A percentile compares a stretch with the other conserved stretches of the same genome.
These are phyloP conservation scores for Phytophthora citricola DNA, from an alignment of 352 stramenopile species.

Conservation along the genomic window DNA sequence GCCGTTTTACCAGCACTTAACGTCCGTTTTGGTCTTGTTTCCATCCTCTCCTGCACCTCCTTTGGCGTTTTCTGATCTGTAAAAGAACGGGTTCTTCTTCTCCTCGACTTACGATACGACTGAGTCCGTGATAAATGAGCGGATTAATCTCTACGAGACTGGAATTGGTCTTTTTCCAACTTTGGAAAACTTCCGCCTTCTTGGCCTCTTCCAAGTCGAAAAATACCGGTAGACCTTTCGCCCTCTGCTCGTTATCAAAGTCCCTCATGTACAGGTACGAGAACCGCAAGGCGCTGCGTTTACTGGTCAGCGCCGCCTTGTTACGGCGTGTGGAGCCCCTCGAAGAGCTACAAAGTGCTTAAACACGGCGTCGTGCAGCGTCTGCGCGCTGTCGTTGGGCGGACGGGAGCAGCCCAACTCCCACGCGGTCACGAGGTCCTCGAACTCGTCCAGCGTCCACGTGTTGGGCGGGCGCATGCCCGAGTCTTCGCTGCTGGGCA, in stretches of 20 bases:
- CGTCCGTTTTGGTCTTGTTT: conserved; percentile 21
- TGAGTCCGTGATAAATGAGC: conserved; percentile 31
- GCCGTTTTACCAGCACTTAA: neutral
- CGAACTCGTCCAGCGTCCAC: conserved; percentile 40
- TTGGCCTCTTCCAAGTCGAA: conserved; percentile 34
- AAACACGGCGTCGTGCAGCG: conserved; percentile 37
- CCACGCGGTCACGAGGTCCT: conserved; percentile 43
- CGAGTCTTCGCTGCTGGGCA: conserved; percentile 35
- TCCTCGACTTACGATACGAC: conserved; percentile 31
- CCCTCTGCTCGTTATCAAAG: conserved; percentile 33
- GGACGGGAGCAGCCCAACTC: conserved; percentile 24
- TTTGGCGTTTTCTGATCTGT: conserved; percentile 6
- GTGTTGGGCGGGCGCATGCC: conserved; percentile 9
- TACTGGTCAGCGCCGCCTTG: conserved; percentile 40
- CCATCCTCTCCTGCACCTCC: conserved; percentile 17
- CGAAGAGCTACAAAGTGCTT: conserved; percentile 39
- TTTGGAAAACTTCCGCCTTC: conserved; percentile 20
- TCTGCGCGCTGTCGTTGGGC: conserved; percentile 7
- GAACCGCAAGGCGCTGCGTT: conserved; percentile 43
- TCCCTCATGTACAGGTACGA: conserved; percentile 41
- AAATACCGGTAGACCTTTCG: conserved; percentile 17
- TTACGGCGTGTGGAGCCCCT: conserved; percentile 42
- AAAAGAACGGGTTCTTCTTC: conserved; percentile 14
- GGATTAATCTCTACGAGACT: conserved; percentile 40
- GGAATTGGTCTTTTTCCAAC: conserved; percentile 41